Base-by-base conservation (phyloP, 768 basidiomycete species). In the Phlebiopsis gigantea region DNA sequence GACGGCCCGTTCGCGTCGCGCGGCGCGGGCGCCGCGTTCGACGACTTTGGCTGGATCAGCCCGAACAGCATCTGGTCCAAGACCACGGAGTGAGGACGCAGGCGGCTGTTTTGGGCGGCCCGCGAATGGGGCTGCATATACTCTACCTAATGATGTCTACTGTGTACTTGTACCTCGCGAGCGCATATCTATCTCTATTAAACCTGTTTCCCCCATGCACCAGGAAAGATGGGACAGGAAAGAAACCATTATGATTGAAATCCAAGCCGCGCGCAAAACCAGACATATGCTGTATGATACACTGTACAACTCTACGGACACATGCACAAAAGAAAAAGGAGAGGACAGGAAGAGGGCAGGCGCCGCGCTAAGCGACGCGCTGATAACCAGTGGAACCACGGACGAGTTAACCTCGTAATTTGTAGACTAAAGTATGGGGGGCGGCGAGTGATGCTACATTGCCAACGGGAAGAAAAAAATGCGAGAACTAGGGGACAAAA, bases 1-100 rank as follows among this genome's bases (percentile, higher is more conserved):
- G 29, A 53, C 29, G 28, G 10, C 10, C 22, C 47, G 26, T 39
- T 17, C 3, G 17, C 34, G 17, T 17, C 12, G 22, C 14, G 9
- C 3, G 6, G 14, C 9, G 8, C 28, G 19, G 15, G 8, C 34
- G 24, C 10, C 7, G 24, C 10, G 22, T 61, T 56, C 44, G 53
- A 46, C 17, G 45, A 55, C 15, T 57, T 63, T 31, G 46, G 45
- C 14, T 63, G 62, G 62, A 39, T 62, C 34, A 62, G 59, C 49
- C 62, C 57, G 6, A 56, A 53, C 41, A 61, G 62, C 15, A 15
- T 60, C n/a, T 63, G 61, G 62, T 39, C 34, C 34, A 39, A 39
- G 34, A 39, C 34, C 34, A 39, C 12, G 34, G 34, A 39, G 34
- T 39, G 8, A 39, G 12, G 34, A 9, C 2, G 34, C 3, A 39